Base-by-base conservation (phyloP, 2,329 filamentous ascomycete species). In the Arthroderma uncinatum region DNA sequence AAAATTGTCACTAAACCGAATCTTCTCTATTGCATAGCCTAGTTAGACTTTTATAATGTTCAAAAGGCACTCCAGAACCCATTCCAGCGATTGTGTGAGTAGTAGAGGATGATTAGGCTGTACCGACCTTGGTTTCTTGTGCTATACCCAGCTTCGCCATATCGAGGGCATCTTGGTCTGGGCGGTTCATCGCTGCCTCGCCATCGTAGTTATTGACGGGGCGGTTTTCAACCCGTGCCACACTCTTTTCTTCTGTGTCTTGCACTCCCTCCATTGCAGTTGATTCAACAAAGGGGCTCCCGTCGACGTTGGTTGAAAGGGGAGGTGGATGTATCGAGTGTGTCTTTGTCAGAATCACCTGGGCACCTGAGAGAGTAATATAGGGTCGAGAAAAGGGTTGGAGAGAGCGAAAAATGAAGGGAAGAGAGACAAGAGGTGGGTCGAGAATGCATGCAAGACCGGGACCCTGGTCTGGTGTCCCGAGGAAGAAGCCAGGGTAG, bases 1-100 rank as follows among this genome's bases (percentile, higher is more conserved):
- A 55, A 47, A 19, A 55, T 55, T 21, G 53, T 55, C 14, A 55
- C 39, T 14, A 55, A 34, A 14, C 53, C 53, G 39, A 55, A 55
- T 34, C 53, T 16, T n/a, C 53, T 40, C 53, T 55, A 16, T 42
- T 12, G 28, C 7, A 14, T 21, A 28, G 10, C 10, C 6, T 28
- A 16, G 39, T 42, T 19, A 47, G 53, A 14, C 12, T 2, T 25
- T 16, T 34, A 4, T 21, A 42, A 34, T 5, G 52, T 6, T n/a
- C n/a, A n/a, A n/a, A n/a, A n/a, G n/a, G n/a, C n/a, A n/a, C n/a
- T n/a, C 53, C 9, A 23, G 12, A 21, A 4, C 2, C 25, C n/a
- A 16, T 25, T 25, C 14, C 19, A 52, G 25, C 4, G 28, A 30
- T 30, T 30, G 28, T 30, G 3, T 30, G 28, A 5, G 2, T 25